Conservation (phyloP, 345 rosid species). For the Populus davidiana region DNA sequence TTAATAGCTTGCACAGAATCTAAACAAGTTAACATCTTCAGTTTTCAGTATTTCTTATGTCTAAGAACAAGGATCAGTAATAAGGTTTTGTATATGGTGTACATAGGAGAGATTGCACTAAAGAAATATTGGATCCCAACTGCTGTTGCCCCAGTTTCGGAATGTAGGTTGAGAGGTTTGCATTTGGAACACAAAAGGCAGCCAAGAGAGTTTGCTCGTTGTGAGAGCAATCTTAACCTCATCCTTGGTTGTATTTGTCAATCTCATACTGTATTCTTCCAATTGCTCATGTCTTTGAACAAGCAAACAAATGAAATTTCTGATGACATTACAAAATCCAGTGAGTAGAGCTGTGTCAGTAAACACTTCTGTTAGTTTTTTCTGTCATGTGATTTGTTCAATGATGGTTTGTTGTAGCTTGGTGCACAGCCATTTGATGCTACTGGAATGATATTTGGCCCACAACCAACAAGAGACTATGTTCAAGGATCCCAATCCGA, state of each 20-base stretch:
- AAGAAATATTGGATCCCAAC: not conserved
- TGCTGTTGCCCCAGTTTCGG: not conserved
- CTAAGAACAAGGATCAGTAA: not conserved
- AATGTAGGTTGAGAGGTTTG: not conserved
- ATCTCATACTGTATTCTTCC: not conserved
- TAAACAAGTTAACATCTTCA: not conserved
- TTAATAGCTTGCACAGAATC: not conserved
- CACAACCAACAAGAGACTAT: conserved; percentile 57
- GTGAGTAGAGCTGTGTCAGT: not conserved
- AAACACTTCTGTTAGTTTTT: not conserved
- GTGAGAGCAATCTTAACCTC: not conserved
- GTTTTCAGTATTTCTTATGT: not conserved
- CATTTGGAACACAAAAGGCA: not conserved
- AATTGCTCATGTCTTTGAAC: not conserved
- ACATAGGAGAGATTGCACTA: not conserved
- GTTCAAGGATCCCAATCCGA: conserved; percentile 53
- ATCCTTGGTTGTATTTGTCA: not conserved
- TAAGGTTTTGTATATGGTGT: not conserved
- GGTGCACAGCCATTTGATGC: conserved; percentile 52
- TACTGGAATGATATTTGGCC: conserved; percentile 53
- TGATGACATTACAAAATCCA: not conserved
- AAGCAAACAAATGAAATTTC: not conserved
- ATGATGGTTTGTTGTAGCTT: conserved; percentile 34
- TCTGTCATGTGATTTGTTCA: not conserved
- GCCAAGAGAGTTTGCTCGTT: not conserved